Evolutionary conservation across 306 rosid genomes (phyloP).

Genomic region (Dalbergia oliveri): DNA sequence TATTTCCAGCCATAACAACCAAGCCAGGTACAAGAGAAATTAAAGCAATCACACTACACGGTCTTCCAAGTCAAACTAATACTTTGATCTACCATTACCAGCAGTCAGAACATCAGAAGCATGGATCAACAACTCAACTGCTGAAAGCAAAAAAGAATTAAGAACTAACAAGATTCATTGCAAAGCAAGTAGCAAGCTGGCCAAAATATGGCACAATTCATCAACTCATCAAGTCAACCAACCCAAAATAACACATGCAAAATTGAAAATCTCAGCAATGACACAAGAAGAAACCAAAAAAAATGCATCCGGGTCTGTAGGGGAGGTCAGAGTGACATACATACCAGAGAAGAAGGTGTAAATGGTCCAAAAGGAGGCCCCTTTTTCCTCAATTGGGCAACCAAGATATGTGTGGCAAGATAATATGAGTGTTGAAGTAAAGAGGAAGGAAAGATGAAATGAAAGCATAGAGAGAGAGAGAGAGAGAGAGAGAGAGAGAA

Average conservation of each 20-base stretch:
- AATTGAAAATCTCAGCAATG: conserved; percentile 22
- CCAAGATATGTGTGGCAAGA: conserved; percentile 46
- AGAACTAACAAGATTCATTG: conserved; percentile 2
- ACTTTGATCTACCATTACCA: conserved; percentile 18
- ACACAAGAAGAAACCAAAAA: conserved; percentile 40
- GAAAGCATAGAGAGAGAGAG: conserved; percentile 5
- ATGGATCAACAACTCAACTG: conserved; percentile 33
- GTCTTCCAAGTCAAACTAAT: background rate
- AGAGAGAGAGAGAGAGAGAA: conserved; percentile 45
- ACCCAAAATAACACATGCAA: conserved; percentile 29
- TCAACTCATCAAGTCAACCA: conserved; percentile 24
- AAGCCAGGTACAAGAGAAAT: background rate
- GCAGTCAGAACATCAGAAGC: conserved; percentile 13
- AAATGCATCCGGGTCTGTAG: conserved; percentile 32
- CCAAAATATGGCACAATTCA: background rate
- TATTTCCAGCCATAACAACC: conserved; percentile 17
- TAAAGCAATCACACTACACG: conserved; percentile 8
- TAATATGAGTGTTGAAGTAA: conserved; percentile 58
- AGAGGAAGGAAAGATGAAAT: conserved; percentile 67
- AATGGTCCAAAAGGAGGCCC: conserved; percentile 43
- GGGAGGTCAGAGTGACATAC: conserved; percentile 49
- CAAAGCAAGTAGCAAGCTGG: conserved; percentile 36
- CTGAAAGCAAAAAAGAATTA: conserved; percentile 5
- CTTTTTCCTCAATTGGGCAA: conserved; percentile 46
- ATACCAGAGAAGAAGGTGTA: conserved; percentile 59